Evolutionary conservation across 2,329 filamentous ascomycete genomes (phyloP), one percentile per base, ranked within the genome.

Genomic region (Nannizziopsis arthrosporioides): DNA sequence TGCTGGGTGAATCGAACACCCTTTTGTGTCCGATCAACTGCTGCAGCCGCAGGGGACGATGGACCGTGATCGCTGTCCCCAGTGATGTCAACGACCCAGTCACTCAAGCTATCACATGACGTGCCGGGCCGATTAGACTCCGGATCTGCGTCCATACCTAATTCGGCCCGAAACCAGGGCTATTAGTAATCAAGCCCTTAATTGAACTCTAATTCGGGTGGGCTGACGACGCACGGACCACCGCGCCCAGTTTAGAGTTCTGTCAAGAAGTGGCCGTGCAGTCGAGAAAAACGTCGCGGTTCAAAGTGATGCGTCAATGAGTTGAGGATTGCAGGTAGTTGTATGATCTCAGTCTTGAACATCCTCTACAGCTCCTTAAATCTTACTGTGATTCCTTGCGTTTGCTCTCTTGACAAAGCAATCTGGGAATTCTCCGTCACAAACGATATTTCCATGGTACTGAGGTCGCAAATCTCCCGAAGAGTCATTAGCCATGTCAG

Each of bases 21-120:
- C 4, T 27, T 27, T 27, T 4, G 22, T 27, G 22, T 27, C 22
- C 22, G 3, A 27, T 27, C 22, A 27, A 27, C 22, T 27, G 22
- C 22, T 27, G 3, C 22, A 27, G 7, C 22, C 22, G 4, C 22
- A 27, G 22, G 3, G 22, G 22, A 27, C n/a, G n/a, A n/a, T 3
- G 4, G 22, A 27, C 3, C 22, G 22, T 7, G 22, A 7, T 7
- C 7, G 22, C 22, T 27, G 7, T 27, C 14, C 3, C 9, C 15
- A 31, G 47, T 49, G 47, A 49, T 49, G 47, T 49, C 47, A 49
- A 44, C 17, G 32, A 31, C 42, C 22, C 22, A 27, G 22, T 27
- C 22, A 7, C 7, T 7, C 22, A 27, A 7, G 35, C 5, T 44
- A 11, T 31, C 31, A 18, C 31, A 18, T 14, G 32, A 40, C 32